Evolutionary conservation across 768 basidiomycete genomes (phyloP).

Genomic region (Mycena chlorophos): DNA sequence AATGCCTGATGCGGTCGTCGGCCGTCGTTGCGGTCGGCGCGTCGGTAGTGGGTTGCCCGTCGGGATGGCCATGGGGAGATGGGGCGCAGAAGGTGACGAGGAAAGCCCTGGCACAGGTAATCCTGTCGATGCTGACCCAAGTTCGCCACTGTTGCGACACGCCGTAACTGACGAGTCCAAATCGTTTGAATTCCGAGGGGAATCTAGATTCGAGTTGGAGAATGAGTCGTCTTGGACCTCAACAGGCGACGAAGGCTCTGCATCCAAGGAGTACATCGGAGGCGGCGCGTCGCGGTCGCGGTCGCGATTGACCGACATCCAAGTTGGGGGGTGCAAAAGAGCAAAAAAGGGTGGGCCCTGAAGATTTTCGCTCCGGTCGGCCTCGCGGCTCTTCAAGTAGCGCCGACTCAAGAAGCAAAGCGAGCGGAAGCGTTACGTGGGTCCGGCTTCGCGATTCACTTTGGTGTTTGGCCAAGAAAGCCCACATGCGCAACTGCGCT

Average conservation of each 20-base stretch:
- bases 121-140: not conserved
- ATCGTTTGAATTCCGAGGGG: no score
- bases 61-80: not conserved
- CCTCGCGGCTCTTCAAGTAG: not conserved
- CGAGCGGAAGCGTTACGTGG: no score
- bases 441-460: not conserved
- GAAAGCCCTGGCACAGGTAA: not conserved
- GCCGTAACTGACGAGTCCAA: no score
- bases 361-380: not conserved
- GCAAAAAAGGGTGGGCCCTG: not conserved
- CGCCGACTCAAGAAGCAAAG: not conserved
- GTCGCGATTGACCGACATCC: not conserved
- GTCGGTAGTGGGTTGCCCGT: not conserved
- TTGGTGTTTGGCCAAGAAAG: not conserved
- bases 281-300: slow-evolving; percentile 7
- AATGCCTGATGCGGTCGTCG: not conserved
- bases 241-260: slow-evolving; percentile 4
- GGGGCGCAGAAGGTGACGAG: not conserved
- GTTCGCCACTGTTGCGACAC: not conserved
- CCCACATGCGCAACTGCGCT: no score
- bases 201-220: no score
- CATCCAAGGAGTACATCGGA: slow-evolving; percentile 18
- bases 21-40: not conserved
- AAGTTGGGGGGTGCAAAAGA: not conserved
- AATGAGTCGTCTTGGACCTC: not conserved